Evolutionary conservation across 139 green algal genomes (phyloP).

Genomic region (Coccomyxa sp.): DNA sequence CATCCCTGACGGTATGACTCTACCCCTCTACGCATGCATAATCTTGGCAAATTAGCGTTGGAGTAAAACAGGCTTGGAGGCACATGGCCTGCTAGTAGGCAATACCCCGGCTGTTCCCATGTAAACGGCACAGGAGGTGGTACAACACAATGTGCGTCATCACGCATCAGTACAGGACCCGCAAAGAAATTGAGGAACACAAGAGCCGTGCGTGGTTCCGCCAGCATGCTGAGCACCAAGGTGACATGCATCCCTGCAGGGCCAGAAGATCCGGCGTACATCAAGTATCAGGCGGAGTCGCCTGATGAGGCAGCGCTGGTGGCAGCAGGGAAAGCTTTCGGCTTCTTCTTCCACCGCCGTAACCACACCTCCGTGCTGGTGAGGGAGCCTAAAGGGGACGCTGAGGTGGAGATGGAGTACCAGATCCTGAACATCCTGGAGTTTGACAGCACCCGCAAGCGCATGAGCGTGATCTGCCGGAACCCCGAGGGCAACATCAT

Average conservation of each 20-base stretch:
- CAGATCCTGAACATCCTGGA: constrained; percentile 79
- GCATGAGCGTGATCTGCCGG: constrained; percentile 69
- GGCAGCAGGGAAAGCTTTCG: constrained; percentile 63
- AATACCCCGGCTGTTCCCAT: not conserved
- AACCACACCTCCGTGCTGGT: constrained; percentile 36
- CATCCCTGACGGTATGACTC: constrained; percentile 45
- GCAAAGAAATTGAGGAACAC: too few species aligned
- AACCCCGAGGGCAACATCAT: constrained; percentile 47
- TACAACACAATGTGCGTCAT: too few species aligned
- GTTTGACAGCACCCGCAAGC: constrained; percentile 69
- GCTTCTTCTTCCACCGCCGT: constrained; percentile 62
- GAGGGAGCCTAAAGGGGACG: constrained; percentile 20
- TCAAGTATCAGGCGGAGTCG: constrained; percentile 59
- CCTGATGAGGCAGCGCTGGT: constrained; percentile 84
- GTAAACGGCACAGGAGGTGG: not conserved
- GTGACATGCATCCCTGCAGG: constrained; percentile 11
- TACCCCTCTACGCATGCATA: too few species aligned
- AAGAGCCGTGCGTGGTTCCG: too few species aligned
- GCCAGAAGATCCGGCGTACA: constrained; percentile 14
- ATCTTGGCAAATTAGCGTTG: too few species aligned
- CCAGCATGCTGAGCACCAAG: too few species aligned
- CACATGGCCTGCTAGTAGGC: too few species aligned
- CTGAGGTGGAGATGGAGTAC: constrained; percentile 28
- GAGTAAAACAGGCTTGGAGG: too few species aligned
- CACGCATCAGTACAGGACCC: too few species aligned